phyloP scores from a whole-genome alignment of 768 basidiomycete species.

The Termitomyces sp. region DNA sequence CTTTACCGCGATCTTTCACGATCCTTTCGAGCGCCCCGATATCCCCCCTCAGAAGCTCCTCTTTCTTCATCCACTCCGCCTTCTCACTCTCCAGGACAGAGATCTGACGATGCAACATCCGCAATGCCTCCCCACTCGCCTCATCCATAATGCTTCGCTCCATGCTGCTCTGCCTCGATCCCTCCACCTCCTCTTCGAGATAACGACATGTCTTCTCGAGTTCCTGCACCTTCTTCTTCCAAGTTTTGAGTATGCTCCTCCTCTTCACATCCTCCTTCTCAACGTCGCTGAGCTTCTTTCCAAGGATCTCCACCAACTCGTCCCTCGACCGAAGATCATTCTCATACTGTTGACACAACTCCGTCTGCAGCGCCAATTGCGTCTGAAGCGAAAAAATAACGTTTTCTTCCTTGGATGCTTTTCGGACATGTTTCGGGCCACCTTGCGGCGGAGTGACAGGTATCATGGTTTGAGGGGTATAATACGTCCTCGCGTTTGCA shows the following conservation, averaged over 20 bases:
- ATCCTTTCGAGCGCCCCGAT: slow-evolving; percentile 46
- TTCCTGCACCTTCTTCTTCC: slow-evolving; percentile 78
- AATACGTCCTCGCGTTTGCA: slow-evolving; percentile 70
- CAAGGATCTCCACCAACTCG: slow-evolving; percentile 62
- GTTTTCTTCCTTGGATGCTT: slow-evolving; percentile 67
- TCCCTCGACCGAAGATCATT: slow-evolving; percentile 71
- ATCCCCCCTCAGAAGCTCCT: slow-evolving; percentile 40
- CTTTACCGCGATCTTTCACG: slow-evolving; percentile 40
- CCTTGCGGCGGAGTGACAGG: slow-evolving; percentile 60
- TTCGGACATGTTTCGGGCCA: slow-evolving; percentile 43
- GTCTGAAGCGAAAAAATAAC: slow-evolving; percentile 72
- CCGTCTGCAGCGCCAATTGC: slow-evolving; percentile 70
- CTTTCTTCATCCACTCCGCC: slow-evolving; percentile 40
- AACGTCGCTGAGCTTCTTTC: slow-evolving; percentile 45
- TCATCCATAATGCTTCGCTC: slow-evolving; percentile 83
- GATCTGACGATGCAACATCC: slow-evolving; percentile 79
- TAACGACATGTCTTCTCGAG: slow-evolving; percentile 63
- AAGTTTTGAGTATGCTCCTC: slow-evolving; percentile 46
- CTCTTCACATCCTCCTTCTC: slow-evolving; percentile 68
- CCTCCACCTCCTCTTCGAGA: slow-evolving; percentile 86
- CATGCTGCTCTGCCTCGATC: slow-evolving; percentile 75
- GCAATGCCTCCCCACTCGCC: slow-evolving; percentile 73
- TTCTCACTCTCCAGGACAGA: slow-evolving; percentile 70
- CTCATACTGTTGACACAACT: slow-evolving; percentile 75
- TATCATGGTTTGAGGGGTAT: slow-evolving; percentile 71